Percentiles rank a stretch among this genome's conserved stretches.
Evolutionary conservation across 2,329 filamentous ascomycete genomes (phyloP).

Genomic region (Claviceps sorghi): DNA sequence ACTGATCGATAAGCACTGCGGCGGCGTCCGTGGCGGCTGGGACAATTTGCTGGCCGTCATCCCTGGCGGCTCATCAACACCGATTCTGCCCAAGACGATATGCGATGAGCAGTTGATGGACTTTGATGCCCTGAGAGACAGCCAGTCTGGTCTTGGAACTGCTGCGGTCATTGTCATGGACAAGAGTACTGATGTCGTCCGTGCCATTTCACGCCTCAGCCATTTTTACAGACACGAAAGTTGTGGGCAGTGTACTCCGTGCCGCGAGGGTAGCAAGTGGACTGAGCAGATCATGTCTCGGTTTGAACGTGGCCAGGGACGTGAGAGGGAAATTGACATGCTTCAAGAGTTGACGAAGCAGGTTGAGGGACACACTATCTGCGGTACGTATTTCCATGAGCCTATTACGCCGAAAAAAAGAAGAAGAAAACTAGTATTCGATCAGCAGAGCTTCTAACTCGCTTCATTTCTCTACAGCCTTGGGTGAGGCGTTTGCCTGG

Average conservation of each 20-base stretch:
- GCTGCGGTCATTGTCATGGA: slow-evolving; percentile 99
- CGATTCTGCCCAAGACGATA: slow-evolving; percentile 75
- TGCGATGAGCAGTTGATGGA: slow-evolving; percentile 98
- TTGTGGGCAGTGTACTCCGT: slow-evolving; percentile 98
- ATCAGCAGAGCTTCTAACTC: not conserved
- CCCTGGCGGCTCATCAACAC: slow-evolving; percentile 90
- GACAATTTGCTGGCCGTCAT: slow-evolving; percentile 94
- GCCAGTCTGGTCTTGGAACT: slow-evolving; percentile 90
- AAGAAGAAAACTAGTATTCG: not conserved
- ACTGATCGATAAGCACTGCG: slow-evolving; percentile 96
- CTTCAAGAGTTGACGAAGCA: slow-evolving; percentile 98
- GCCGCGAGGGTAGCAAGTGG: slow-evolving; percentile 97
- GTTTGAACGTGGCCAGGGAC: slow-evolving; percentile 81
- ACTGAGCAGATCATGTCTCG: slow-evolving; percentile 97
- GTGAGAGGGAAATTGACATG: slow-evolving; percentile 95
- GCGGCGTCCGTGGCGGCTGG: slow-evolving; percentile 91
- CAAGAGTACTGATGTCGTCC: slow-evolving; percentile 90
- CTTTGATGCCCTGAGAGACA: slow-evolving; percentile 96
- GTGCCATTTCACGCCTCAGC: slow-evolving; percentile 80
- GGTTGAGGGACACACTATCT: slow-evolving; percentile 98
- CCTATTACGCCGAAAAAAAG: not conserved
- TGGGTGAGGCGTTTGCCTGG: slow-evolving; percentile 97
- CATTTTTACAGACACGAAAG: slow-evolving; percentile 98
- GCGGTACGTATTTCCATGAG: slow-evolving; percentile 43
- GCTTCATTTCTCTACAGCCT: slow-evolving; percentile 32